Evolutionary conservation across 768 basidiomycete species (phyloP).

Genomic region (Amanita brunnescens): DNA sequence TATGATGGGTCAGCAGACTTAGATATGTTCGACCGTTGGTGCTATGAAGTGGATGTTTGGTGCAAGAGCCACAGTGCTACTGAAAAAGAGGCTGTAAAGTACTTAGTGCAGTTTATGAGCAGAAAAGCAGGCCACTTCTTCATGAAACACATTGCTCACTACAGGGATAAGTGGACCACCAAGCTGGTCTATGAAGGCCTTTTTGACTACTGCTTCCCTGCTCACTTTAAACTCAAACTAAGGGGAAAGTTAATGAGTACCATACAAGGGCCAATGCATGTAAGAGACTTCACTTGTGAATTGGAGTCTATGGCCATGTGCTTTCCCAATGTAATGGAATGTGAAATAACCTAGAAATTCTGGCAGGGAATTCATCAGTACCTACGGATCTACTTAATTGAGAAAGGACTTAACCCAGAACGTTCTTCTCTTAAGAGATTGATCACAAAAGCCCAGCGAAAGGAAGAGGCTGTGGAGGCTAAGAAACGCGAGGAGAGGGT

Average conservation of each 20-base stretch:
- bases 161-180: not conserved
- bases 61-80: not conserved
- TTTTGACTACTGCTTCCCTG: slow-evolving; percentile 12
- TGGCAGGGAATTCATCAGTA: slow-evolving; percentile 22
- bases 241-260: not conserved
- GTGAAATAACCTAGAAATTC: slow-evolving; percentile 21
- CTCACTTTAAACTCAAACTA: slow-evolving; percentile 5
- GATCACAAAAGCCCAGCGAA: slow-evolving; percentile 16
- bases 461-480: slow-evolving; percentile 16
- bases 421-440: slow-evolving; percentile 18
- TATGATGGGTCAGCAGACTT: not conserved
- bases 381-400: slow-evolving; percentile 23
- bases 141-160: slow-evolving; percentile 1
- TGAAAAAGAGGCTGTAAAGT: not conserved
- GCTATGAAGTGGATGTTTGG: not conserved
- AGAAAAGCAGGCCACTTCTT: slow-evolving; percentile 9
- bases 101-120: slow-evolving; percentile 3
- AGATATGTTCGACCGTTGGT: not conserved
- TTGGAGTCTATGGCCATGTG: not conserved
- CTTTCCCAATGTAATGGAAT: slow-evolving; percentile 11
- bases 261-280: not conserved
- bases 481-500: not conserved
- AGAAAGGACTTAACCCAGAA: slow-evolving; percentile 20
- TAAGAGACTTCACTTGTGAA: not conserved
- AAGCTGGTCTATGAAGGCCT: slow-evolving; percentile 3